Percentiles rank a stretch among this genome's conserved stretches.
Evolutionary conservation across 208 protist genomes (phyloP).

Genomic region (Crithidia brevicula): DNA sequence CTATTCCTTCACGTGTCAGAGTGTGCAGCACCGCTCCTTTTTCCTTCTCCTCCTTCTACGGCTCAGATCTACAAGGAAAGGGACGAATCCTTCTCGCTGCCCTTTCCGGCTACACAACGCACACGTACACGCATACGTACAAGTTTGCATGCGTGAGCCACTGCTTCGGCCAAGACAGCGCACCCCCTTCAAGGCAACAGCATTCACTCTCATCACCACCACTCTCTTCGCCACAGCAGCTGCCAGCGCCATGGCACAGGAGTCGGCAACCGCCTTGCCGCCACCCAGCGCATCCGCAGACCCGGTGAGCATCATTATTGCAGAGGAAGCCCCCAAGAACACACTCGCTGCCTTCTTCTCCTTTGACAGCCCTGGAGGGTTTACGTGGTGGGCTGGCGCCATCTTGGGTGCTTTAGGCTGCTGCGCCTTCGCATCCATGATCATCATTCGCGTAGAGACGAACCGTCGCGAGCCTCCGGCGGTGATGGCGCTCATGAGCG

Average conservation of each 20-base stretch:
- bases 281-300: not conserved
- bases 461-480: constrained; percentile 20
- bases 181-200: not conserved
- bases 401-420: constrained; percentile 36
- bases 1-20: too few relatives aligned
- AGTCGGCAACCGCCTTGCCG: not conserved
- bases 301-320: constrained; percentile 11
- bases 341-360: constrained; percentile 29
- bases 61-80: too few relatives aligned
- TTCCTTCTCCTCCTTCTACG: not conserved
- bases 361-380: constrained; percentile 35
- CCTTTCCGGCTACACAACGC: too few relatives aligned
- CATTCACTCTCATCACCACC: not conserved
- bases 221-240: not conserved
- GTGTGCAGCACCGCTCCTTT: too few relatives aligned
- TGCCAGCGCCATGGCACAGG: not conserved
- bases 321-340: not conserved
- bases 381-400: constrained; percentile 49
- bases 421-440: constrained; percentile 34
- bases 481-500: constrained; percentile 24
- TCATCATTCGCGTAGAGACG: constrained; percentile 36
- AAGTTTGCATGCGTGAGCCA: not conserved
- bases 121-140: not conserved
- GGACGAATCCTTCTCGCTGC: too few relatives aligned
- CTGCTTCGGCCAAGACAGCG: not conserved